Evolutionary conservation across 768 basidiomycete species (phyloP), one percentile per base, ranked within the genome.

Genomic region (Pleurotus giganteus): DNA sequence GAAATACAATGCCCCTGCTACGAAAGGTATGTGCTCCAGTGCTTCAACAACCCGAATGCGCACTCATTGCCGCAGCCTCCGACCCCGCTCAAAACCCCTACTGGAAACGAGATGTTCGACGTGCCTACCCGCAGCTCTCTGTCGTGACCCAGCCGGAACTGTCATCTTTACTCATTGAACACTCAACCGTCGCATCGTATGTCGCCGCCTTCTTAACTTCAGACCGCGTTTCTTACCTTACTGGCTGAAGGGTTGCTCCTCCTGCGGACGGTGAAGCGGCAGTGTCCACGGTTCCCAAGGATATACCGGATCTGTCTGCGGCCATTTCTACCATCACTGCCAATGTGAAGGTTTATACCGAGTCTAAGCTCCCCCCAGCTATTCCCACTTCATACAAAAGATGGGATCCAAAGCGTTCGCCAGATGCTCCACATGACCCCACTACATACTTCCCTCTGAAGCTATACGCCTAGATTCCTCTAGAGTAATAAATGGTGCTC

Each of bases 31-130:
- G 62, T 61, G 15, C 27, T 37, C 11, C 27, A n/a, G 47, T 29
- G 1, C 27, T 37, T n/a, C 34, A 3, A 19, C 42, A 2, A 19
- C 6, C 21, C 6, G 31, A 31, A 13, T 43, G 36, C 36, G 41
- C 47, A 53, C 39, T 61, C 19, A 9, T 53, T 49, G 21, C 54
- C 42, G n/a, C 50, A 91, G 91, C 90, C 21, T 93, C 91, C 39
- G 91, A 94, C 71, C 82, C 82, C 34, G 91, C 91, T 28, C 81
- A 91, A 74, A 93, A 92, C 69, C 90, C 89, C 54, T 98, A 98
- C 79, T 95, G 89, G 87, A 96, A 96, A 71, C 90, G 94, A 58
- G 94, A 97, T 72, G 90, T 95, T 63, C 86, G 94, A 55, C 85
- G 94, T 49, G 84, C 85, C 31, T 97, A 94, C 70, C 93, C 94